Conservation (phyloP, 2,329 filamentous ascomycete genomes). For the Phialophora expanda region DNA sequence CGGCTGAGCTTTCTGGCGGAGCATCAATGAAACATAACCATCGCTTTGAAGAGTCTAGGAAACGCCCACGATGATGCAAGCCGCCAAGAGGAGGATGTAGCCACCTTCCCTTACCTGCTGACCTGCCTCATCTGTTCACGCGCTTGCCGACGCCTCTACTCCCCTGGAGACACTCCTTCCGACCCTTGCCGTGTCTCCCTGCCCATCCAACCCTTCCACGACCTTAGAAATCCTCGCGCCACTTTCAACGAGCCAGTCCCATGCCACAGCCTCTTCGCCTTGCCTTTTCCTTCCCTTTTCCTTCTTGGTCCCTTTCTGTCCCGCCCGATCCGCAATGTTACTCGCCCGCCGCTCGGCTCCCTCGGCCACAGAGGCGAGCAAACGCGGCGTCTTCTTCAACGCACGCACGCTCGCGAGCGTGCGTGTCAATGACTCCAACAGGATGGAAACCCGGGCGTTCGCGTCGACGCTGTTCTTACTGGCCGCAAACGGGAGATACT, state of each 20-base stretch:
- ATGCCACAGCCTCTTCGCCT: constrained; percentile 45
- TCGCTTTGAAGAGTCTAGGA: not conserved
- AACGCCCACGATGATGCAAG: not conserved
- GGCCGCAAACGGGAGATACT: constrained; percentile 70
- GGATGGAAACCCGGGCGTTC: constrained; percentile 73
- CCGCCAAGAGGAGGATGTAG: not conserved
- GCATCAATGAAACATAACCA: not conserved
- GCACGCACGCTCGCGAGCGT: constrained; percentile 51
- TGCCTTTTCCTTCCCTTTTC: constrained; percentile 40
- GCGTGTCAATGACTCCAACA: constrained; percentile 69
- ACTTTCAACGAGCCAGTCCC: constrained; percentile 50
- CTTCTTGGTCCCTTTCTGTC: constrained; percentile 53
- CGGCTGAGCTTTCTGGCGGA: not conserved
- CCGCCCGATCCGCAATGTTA: constrained; percentile 47
- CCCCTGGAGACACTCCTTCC: not conserved
- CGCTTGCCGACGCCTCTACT: not conserved
- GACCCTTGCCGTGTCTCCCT: not conserved
- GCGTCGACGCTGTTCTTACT: constrained; percentile 65
- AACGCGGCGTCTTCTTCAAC: constrained; percentile 42
- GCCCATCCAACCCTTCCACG: constrained; percentile 35
- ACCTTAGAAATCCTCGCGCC: constrained; percentile 48
- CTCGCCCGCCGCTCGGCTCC: constrained; percentile 60
- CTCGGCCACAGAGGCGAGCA: constrained; percentile 55
- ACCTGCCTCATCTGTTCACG: not conserved
- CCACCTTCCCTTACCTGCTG: not conserved